Percentiles rank a stretch among this genome's conserved stretches.
Evolutionary conservation across 1,284 basidiomycete genomes (phyloP).

Genomic region (Coniferiporia weirii): DNA sequence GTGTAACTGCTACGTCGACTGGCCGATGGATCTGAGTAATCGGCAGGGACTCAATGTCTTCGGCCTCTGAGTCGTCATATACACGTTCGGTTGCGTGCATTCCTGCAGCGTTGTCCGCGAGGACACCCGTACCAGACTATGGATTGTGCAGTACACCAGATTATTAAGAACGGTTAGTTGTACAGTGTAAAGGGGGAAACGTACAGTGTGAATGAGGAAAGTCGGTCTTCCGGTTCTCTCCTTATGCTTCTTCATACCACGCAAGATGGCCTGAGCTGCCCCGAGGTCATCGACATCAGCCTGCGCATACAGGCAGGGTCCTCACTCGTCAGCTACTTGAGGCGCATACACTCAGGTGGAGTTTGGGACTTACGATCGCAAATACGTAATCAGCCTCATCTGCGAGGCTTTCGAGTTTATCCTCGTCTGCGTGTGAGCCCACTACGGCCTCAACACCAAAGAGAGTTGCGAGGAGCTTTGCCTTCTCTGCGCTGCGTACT

Average conservation of each 20-base stretch:
- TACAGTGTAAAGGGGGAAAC: conserved; percentile 18
- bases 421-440: conserved; percentile 35
- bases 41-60: conserved; percentile 33
- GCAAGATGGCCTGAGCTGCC: conserved; percentile 38
- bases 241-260: conserved; percentile 39
- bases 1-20: conserved; percentile 34
- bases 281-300: conserved; percentile 38
- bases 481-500: conserved; percentile 38
- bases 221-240: conserved; percentile 36
- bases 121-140: conserved; percentile 36
- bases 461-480: conserved; percentile 29
- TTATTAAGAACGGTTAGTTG: neutral
- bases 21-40: conserved; percentile 31
- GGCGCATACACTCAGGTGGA: neutral
- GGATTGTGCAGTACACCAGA: neutral
- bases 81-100: conserved; percentile 27
- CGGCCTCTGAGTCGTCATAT: conserved; percentile 34
- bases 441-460: conserved; percentile 34
- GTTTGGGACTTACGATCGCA: conserved; percentile 26
- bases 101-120: conserved; percentile 34
- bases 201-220: conserved; percentile 48
- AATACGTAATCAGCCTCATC: conserved; percentile 33
- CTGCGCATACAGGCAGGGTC: conserved; percentile 22
- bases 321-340: too few relatives aligned
- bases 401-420: conserved; percentile 27